Evolutionary conservation across 192 early-diverging fungal species (phyloP), one percentile per base, ranked within the genome.

Genomic region (Gigaspora rosea): DNA sequence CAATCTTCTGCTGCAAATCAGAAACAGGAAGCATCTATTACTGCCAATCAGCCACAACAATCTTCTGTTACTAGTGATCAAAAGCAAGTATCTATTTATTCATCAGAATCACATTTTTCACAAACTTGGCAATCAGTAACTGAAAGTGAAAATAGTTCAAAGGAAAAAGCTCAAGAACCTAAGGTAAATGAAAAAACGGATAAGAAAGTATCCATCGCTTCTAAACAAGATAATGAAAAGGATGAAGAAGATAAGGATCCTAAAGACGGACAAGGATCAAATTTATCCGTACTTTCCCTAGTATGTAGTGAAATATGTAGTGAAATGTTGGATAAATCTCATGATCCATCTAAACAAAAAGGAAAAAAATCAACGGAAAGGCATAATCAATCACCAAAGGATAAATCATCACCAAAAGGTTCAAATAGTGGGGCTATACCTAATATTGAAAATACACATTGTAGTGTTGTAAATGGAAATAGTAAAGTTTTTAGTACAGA

Each of bases 281-380:
- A 69, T 69, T 69, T 69, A 51, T 69, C 67, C 0, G 48, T 69
- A 27, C 67, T 69, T 50, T 69, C 67, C 9, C 67, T 50, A 12
- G 67, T 69, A 27, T 69, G 67, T 16, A 69, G 66, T 48, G 65
- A 51, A 51, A 13, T 51, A 16, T 58, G 57, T 58, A 58, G 57
- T n/a, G 58, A 61, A 18, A 61, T 68, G 47, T 50, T 68, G 20
- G 47, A 68, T 51, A 16, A 69, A 69, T 49, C 67, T 22, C 20
- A 69, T 50, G 67, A 69, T 49, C 47, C 16, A 68, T 10, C 22
- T 27, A 68, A 68, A 7, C n/a, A 69, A 69, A 69, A 11, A 15
- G 10, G 5, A 11, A 47, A 50, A 20, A 32, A 51, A 49, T 13
- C 1, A 7, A 13, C 27, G 18, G 36, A 68, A 48, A 16, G 10